phyloP scores from a whole-genome alignment of 352 stramenopile species.

The Phytopythium mirpurense region DNA sequence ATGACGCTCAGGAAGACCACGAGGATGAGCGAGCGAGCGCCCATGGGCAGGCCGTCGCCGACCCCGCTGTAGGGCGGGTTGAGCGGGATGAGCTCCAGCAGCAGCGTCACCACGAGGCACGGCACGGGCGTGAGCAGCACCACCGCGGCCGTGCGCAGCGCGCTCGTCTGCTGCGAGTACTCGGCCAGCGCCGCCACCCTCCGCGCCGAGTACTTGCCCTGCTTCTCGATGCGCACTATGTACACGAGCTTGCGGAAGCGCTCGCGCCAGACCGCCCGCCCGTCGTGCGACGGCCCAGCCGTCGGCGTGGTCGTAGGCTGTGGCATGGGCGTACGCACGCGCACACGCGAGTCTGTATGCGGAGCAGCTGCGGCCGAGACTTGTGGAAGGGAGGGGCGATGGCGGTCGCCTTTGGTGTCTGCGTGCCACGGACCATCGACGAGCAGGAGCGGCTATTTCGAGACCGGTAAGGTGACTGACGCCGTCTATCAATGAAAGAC shows the following conservation, averaged over 20 bases:
- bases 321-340: not conserved
- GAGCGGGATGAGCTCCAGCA: slow-evolving; percentile 14
- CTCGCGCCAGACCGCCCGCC: not conserved
- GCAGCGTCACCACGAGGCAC: slow-evolving; percentile 12
- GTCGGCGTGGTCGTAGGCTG: not conserved
- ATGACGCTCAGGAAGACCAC: slow-evolving; percentile 14
- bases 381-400: too few species aligned
- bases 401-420: too few species aligned
- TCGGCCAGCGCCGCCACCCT: slow-evolving; percentile 6
- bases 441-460: too few species aligned
- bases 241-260: not conserved
- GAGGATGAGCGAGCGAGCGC: slow-evolving; percentile 10
- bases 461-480: too few species aligned
- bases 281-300: not conserved
- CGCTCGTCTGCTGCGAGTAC: slow-evolving; percentile 9
- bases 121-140: slow-evolving; percentile 13
- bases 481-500: too few species aligned
- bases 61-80: slow-evolving; percentile 5
- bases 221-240: slow-evolving; percentile 8
- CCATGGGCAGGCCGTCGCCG: slow-evolving; percentile 9
- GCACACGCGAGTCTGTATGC: too few species aligned
- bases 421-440: too few species aligned
- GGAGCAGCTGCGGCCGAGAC: too few species aligned
- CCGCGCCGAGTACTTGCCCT: slow-evolving; percentile 11
- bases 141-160: slow-evolving; percentile 1